Base-by-base conservation (phyloP, 192 early-diverging fungal genomes). In the Funneliformis geosporum region DNA sequence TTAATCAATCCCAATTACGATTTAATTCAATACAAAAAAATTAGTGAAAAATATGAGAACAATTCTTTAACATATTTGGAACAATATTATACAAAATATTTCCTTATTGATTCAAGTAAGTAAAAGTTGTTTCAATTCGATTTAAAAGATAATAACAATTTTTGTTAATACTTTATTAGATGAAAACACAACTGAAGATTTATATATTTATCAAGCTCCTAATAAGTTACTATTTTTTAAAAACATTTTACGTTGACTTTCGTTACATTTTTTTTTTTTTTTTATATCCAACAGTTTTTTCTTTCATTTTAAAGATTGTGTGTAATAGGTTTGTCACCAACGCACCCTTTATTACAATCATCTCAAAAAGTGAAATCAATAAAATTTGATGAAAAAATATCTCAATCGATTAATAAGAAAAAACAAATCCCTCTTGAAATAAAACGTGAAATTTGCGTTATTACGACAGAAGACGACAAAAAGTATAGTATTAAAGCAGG, bases 41-140 rank as follows among this genome's bases (percentile, higher is more conserved):
- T 69, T 21, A 43, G 9, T 7, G 73, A 74, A 59, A 55, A 50
- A 28, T 74, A 74, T 55, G 27, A 74, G 18, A 74, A 60, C 5
- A 12, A 80, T 61, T 25, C 78, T 38, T 33, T 80, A n/a, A 39
- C 71, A 18, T 61, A 74, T n/a, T 55, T 80, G n/a, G 44, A 61
- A 18, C 73, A 76, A 62, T 80, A 80, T 47, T 80, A 76, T 43
- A 78, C 79, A 8, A 75, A 62, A 25, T 43, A 80, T 59, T 80
- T 79, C 40, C n/a, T 55, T 18, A 23, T 80, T 40, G 47, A 40
- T 21, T 21, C 66, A 21, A 59, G 61, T 66, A 80, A 39, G 14
- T 28, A 39, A 16, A 23, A n/a, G 33, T 16, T 21, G 50, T 5
- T 18, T 50, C 47, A 50, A 50, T 16, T 5, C 12, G 10, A 55